A percentile compares a stretch with the other conserved stretches of the same genome.
Conservation (phyloP, 2,329 filamentous ascomycete genomes). For the Penicillium sp. region DNA sequence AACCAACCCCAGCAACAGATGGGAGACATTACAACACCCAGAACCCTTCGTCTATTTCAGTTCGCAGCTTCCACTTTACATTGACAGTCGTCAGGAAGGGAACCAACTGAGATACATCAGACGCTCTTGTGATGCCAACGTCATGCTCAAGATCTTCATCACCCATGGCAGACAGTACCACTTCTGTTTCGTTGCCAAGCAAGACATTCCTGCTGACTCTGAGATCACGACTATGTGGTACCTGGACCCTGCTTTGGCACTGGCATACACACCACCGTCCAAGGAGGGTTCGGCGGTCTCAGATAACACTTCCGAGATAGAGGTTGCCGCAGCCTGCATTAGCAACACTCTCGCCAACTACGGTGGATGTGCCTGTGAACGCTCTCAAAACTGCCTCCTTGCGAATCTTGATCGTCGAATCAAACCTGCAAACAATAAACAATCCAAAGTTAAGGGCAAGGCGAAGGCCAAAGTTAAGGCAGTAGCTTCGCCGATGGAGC, state of each 20-base stretch:
- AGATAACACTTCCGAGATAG: constrained; percentile 37
- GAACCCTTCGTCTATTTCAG: constrained; percentile 84
- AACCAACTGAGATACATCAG: constrained; percentile 86
- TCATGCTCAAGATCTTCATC: constrained; percentile 83
- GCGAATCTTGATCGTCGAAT: constrained; percentile 47
- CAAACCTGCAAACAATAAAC: constrained; percentile 10
- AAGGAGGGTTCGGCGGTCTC: constrained; percentile 41
- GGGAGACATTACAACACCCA: constrained; percentile 62
- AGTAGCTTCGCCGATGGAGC: constrained; percentile 56
- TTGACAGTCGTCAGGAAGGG: constrained; percentile 87
- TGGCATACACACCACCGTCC: background rate
- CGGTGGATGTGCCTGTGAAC: constrained; percentile 51
- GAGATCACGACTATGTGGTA: constrained; percentile 55
- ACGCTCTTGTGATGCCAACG: constrained; percentile 87
- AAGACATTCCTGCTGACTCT: constrained; percentile 64
- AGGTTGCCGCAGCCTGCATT: constrained; percentile 47
- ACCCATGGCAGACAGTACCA: constrained; percentile 78
- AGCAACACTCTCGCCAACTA: constrained; percentile 53
- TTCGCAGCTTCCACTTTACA: constrained; percentile 83
- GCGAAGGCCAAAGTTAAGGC: constrained; percentile 47
- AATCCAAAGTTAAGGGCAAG: constrained; percentile 43
- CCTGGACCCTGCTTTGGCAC: constrained; percentile 41
- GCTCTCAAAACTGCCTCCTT: constrained; percentile 41
- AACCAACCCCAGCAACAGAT: constrained; percentile 65
- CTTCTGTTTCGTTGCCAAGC: constrained; percentile 88